Percentiles rank a stretch among this genome's conserved stretches.
Conservation (phyloP, 805 yeast genomes). For the Candida methanosorbosa region DNA sequence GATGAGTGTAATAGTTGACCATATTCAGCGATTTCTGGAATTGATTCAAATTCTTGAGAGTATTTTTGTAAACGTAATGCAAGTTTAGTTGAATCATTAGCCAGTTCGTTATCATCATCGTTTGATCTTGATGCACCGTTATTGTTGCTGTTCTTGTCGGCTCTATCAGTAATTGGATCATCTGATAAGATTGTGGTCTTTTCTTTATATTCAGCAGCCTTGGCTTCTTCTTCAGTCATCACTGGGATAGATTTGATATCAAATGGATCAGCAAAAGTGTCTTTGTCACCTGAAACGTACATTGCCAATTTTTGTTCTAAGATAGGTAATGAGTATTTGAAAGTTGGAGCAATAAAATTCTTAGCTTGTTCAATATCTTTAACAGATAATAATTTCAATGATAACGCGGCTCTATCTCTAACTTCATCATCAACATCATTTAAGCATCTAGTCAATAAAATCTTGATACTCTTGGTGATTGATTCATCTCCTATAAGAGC, state of each 20-base stretch:
- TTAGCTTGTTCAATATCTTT: conserved; percentile 29
- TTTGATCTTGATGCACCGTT: conserved; percentile 9
- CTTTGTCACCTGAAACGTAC: conserved; percentile 52
- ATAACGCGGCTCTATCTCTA: conserved; percentile 91
- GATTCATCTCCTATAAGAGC: conserved; percentile 67
- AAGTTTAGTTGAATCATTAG: conserved; percentile 19
- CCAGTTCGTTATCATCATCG: conserved; percentile 20
- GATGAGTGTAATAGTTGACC: conserved; percentile 76
- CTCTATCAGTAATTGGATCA: conserved; percentile 3
- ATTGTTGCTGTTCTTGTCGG: conserved; percentile 14
- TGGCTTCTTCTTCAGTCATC: conserved; percentile 58
- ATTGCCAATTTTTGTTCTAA: conserved; percentile 70
- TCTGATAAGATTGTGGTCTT: conserved; percentile 30
- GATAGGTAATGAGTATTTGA: conserved; percentile 62
- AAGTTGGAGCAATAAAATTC: conserved; percentile 55
- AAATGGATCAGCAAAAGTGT: conserved; percentile 48
- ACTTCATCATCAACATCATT: conserved; percentile 94
- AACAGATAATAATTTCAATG: conserved; percentile 54
- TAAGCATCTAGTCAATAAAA: conserved; percentile 73
- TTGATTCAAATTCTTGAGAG: conserved; percentile 56
- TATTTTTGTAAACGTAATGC: conserved; percentile 51
- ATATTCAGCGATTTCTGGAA: conserved; percentile 65
- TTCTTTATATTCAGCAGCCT: conserved; percentile 51
- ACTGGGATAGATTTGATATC: conserved; percentile 63
- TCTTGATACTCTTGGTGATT: conserved; percentile 60